These are phyloP conservation scores for Yarrowia hollandica DNA, from an alignment of 805 yeast species.

Conservation along the genomic window DNA sequence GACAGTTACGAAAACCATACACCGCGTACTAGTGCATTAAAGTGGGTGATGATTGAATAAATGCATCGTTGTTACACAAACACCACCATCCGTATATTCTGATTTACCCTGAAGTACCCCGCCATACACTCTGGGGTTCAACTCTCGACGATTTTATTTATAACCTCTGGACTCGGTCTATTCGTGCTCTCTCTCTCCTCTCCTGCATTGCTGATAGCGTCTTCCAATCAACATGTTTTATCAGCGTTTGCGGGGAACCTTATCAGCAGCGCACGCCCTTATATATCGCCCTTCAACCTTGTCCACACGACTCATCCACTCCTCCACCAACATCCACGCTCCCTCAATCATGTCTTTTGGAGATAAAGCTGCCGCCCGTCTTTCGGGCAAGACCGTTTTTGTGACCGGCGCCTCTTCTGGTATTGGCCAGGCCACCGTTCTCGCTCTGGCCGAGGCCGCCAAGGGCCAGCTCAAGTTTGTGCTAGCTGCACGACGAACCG, in stretches of 20 bases:
- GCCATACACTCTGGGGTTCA: no score
- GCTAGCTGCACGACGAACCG: conserved; percentile 75
- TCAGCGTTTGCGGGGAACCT: conserved; percentile 27
- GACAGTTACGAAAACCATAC: no score
- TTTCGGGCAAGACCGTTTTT: conserved; percentile 73
- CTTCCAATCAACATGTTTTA: conserved; percentile 27
- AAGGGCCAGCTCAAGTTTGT: conserved; percentile 69
- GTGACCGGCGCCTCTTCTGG: conserved; percentile 98
- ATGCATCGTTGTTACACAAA: no score
- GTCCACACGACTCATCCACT: background rate
- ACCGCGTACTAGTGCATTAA: no score
- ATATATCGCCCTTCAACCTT: background rate
- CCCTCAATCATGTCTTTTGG: conserved; percentile 52
- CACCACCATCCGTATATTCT: no score
- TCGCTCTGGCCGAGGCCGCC: conserved; percentile 76
- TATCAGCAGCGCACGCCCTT: conserved; percentile 1
- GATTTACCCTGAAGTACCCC: no score
- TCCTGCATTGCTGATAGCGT: background rate
- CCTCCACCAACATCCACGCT: background rate
- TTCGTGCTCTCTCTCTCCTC: background rate
- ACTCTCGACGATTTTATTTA: no score
- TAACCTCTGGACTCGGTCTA: no score
- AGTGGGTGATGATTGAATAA: no score
- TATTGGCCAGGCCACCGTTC: conserved; percentile 89
- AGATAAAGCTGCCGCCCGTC: conserved; percentile 70